Evolutionary conservation across 768 basidiomycete genomes (phyloP), one percentile per base, ranked within the genome.

Genomic region (Lyophyllum decastes): DNA sequence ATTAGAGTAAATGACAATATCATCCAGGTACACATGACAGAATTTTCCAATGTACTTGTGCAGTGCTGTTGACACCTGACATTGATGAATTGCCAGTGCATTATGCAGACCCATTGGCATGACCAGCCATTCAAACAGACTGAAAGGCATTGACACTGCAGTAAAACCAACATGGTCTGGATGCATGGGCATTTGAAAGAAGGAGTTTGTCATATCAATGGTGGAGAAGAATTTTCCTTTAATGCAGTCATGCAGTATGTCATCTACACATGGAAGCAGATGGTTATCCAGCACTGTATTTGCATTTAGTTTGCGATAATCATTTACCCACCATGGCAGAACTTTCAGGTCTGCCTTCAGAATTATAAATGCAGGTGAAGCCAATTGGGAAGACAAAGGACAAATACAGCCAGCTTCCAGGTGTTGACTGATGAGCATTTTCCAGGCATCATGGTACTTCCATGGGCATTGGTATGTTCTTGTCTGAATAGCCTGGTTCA

Each of bases 1-100:
- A 0, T 76, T 2, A 0, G 77, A 82, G 72, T 73, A 80, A 17
- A 80, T 76, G 8, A 81, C 63, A 26, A 81, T 76, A 46, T 80
- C 73, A 26, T 22, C 24, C 6, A 45, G 44, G n/a, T 41, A 41
- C 5, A 41, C 40, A 19, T 41, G 40, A 41, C 40, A 41, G 40
- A 41, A n/a, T 19, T 41, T 41, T 19, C 40, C 40, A 41, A 49
- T 49, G 27, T 33, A 52, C 4, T 61, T 40, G 0, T 63, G 22
- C 0, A 82, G 62, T 0, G 68, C 71, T 12, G 46, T 48, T 0
- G 60, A 68, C 0, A 76, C 65, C 0, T 63, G 57, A 0, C 61
- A 57, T 40, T 76, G 72, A 26, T 76, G 72, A 14, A 71, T 68
- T 0, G 71, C 45, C 2, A 70, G 71, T 2, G 71, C 61, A 49